Percentiles rank a stretch among this genome's conserved stretches.
Conservation (phyloP, 75 land plant species). For the Picea glauca region DNA sequence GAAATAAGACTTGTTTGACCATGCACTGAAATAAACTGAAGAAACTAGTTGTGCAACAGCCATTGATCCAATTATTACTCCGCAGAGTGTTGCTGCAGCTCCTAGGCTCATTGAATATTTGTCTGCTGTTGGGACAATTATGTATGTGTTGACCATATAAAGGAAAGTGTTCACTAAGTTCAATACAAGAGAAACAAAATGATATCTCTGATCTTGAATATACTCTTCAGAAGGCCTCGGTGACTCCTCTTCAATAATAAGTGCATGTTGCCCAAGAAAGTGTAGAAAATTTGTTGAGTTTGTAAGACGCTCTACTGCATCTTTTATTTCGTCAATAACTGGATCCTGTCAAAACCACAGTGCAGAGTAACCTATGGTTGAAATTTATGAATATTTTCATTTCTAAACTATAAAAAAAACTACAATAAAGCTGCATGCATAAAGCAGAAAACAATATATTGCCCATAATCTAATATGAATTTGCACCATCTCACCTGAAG, state of each 20-base stretch:
- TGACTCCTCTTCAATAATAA: slow-evolving; percentile 53
- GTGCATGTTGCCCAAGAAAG: slow-evolving; percentile 76
- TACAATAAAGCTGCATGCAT: background rate
- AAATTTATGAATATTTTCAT: background rate
- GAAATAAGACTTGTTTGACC: slow-evolving; percentile 72
- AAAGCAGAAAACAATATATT: background rate
- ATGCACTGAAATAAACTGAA: slow-evolving; percentile 70
- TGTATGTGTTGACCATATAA: slow-evolving; percentile 95
- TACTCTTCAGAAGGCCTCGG: slow-evolving; percentile 40
- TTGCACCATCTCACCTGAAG: slow-evolving; percentile 25
- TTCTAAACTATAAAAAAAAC: background rate
- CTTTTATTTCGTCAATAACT: slow-evolving; percentile 63
- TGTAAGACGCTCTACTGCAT: slow-evolving; percentile 69
- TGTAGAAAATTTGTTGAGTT: slow-evolving; percentile 70
- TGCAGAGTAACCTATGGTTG: background rate
- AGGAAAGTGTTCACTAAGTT: slow-evolving; percentile 89
- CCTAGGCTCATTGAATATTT: slow-evolving; percentile 60
- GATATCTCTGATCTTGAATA: slow-evolving; percentile 44
- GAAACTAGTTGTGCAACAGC: slow-evolving; percentile 73
- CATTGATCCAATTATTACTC: slow-evolving; percentile 73
- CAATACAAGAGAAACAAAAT: slow-evolving; percentile 71
- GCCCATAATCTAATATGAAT: background rate
- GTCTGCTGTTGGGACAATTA: slow-evolving; percentile 93
- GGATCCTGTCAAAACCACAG: slow-evolving; percentile 61
- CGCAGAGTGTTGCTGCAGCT: slow-evolving; percentile 73